Base-by-base conservation (phyloP, 768 basidiomycete genomes). In the Sporobolomyces pararoseus region DNA sequence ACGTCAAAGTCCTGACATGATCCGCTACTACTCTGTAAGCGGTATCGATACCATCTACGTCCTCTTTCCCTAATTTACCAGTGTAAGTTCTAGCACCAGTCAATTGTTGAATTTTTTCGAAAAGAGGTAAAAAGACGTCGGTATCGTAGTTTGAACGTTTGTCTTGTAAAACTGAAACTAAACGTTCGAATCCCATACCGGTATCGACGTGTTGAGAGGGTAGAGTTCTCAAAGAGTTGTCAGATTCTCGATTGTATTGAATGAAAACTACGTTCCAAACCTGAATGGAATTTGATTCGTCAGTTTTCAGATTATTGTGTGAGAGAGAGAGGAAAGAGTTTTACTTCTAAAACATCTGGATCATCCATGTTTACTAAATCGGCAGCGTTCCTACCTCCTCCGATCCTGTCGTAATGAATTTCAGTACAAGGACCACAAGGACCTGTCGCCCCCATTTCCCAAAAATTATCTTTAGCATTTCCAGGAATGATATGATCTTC, bases 201-300 rank as follows among this genome's bases (percentile, higher is more conserved):
- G 96, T 99, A 78, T 99, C 96, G 71, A 99, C 90, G 76, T 99
- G 96, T 80, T 93, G 92, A 37, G 88, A 86, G 31, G 96, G 96
- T 19, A 99, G 84, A 1, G 85, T 68, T 61, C 85, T 86, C 21
- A 99, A 84, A 25, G 87, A 86, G 47, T 89, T 89, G 66, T 94
- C 89, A 51, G 86, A 85, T 79, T 98, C 95, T 54, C 96, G 89
- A 79, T 99, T 98, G 83, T 89, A 99, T 77, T 97, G 94, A 78
- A 99, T 98, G 79, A 97, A 99, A 65, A 99, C 96, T 79, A 96
- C 97, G 83, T 99, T 99, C 96, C 96, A 99, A 75, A 99, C 94
- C 80, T 73, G 63, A 9, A n/a, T 19, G 78, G 77, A 4, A 10
- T 27, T 9, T 17, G 9, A 0, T 1, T 23, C 7, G 21, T 59